Percentiles rank a stretch among this genome's conserved stretches.
These are phyloP conservation scores for Suhomyces chickasaworum DNA, from an alignment of 1,139 yeast species.

Conservation along the genomic window DNA sequence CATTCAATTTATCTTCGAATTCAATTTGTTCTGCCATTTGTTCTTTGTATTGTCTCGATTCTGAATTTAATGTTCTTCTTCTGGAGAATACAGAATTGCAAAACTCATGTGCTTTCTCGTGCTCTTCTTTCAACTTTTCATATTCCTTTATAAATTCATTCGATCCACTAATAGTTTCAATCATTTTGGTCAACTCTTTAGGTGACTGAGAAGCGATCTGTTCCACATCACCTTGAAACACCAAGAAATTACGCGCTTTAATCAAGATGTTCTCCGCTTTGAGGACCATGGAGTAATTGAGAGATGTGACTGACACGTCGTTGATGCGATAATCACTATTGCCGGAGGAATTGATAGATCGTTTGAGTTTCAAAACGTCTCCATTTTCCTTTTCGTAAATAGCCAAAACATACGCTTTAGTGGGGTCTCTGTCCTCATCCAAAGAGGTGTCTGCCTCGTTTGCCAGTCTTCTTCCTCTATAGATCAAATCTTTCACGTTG, in stretches of 20 bases:
- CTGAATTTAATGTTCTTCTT: slow-evolving; percentile 73
- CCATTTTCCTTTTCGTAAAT: slow-evolving; percentile 67
- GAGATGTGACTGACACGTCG: slow-evolving; percentile 59
- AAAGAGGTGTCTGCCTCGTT: slow-evolving; percentile 21
- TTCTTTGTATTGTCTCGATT: slow-evolving; percentile 76
- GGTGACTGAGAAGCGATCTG: slow-evolving; percentile 90
- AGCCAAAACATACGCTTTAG: slow-evolving; percentile 78
- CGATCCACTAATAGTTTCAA: slow-evolving; percentile 87
- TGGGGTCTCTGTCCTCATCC: slow-evolving; percentile 44
- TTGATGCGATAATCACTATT: slow-evolving; percentile 72
- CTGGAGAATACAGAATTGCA: slow-evolving; percentile 68
- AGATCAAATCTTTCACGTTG: slow-evolving; percentile 73
- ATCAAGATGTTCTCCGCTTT: slow-evolving; percentile 83
- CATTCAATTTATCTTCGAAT: slow-evolving; percentile 59
- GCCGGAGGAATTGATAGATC: slow-evolving; percentile 59
- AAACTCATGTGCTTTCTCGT: slow-evolving; percentile 66
- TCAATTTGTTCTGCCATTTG: slow-evolving; percentile 74
- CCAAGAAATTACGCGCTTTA: slow-evolving; percentile 88
- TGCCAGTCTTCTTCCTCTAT: slow-evolving; percentile 59
- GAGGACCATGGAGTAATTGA: slow-evolving; percentile 65
- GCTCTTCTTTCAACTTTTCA: slow-evolving; percentile 64
- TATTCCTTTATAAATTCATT: slow-evolving; percentile 66
- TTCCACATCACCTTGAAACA: slow-evolving; percentile 97
- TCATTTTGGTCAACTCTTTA: slow-evolving; percentile 64
- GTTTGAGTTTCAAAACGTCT: slow-evolving; percentile 51